Conservation (phyloP, 2,329 filamentous ascomycete genomes). For the Tolypocladium album region DNA sequence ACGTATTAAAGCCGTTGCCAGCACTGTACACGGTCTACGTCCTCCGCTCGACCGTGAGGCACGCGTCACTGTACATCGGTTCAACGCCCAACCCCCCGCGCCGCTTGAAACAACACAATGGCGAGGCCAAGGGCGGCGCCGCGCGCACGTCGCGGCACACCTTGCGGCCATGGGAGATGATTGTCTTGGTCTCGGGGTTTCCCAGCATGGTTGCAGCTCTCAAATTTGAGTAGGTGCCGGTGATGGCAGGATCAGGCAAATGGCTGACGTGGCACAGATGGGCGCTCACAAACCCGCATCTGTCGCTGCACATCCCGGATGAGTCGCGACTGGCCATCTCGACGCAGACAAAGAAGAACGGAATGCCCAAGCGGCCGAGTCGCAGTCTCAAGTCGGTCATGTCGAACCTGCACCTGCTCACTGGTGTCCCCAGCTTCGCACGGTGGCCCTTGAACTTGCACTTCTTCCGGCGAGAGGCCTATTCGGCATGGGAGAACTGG, state of each 20-base stretch:
- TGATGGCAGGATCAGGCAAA: no score
- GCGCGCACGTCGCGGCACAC: constrained; percentile 56
- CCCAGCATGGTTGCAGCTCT: constrained; percentile 77
- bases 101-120: constrained; percentile 87
- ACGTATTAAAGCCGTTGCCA: constrained; percentile 53
- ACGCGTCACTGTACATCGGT: constrained; percentile 71
- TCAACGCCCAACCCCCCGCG: constrained; percentile 82
- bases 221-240: constrained; percentile 72
- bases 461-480: constrained; percentile 65
- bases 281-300: constrained; percentile 81
- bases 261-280: constrained; percentile 45
- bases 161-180: constrained; percentile 85
- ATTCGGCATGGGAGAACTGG: constrained; percentile 56
- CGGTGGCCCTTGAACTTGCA: constrained; percentile 74
- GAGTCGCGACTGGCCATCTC: constrained; percentile 47
- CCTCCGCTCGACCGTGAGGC: constrained; percentile 68
- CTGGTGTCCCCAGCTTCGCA: constrained; percentile 68
- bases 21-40: constrained; percentile 92
- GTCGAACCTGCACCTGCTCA: constrained; percentile 70
- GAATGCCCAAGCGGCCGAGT: constrained; percentile 44
- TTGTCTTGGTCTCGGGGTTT: constrained; percentile 77
- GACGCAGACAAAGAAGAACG: constrained; percentile 38
- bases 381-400: constrained; percentile 58
- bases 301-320: constrained; percentile 65
- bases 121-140: constrained; percentile 70